Conservation (phyloP, 1,139 yeast species). For the Geotrichum citri-aurantii region DNA sequence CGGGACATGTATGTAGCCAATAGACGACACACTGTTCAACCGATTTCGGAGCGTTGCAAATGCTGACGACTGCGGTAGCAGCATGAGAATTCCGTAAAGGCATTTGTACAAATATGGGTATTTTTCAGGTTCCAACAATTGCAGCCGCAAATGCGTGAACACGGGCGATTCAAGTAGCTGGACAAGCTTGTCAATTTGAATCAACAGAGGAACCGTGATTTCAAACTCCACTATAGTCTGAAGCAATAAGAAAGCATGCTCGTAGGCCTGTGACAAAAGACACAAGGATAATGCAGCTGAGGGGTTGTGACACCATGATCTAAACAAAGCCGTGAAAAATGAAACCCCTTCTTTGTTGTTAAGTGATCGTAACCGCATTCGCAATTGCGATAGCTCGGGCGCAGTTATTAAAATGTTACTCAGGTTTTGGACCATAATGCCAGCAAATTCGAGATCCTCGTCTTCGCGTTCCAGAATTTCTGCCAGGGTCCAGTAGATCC, state of each 20-base stretch:
- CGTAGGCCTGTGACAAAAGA: conserved; percentile 81
- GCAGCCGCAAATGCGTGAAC: conserved; percentile 79
- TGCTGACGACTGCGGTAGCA: conserved; percentile 93
- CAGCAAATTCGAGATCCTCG: conserved; percentile 62
- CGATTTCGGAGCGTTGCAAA: conserved; percentile 76
- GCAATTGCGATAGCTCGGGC: conserved; percentile 65
- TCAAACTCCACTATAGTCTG: conserved; percentile 73
- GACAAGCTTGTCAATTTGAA: conserved; percentile 74
- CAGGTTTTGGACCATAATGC: conserved; percentile 78
- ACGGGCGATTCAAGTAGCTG: conserved; percentile 85
- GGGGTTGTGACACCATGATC: conserved; percentile 89
- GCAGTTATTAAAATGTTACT: conserved; percentile 87
- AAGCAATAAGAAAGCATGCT: conserved; percentile 74
- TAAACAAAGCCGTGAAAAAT: conserved; percentile 71
- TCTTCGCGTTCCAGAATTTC: conserved; percentile 61
- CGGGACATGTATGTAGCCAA: conserved; percentile 36
- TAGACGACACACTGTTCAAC: conserved; percentile 50
- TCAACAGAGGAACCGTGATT: conserved; percentile 60
- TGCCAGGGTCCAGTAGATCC: conserved; percentile 76
- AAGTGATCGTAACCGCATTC: conserved; percentile 58
- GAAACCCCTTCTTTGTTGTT: conserved; percentile 59
- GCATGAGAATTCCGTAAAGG: conserved; percentile 87
- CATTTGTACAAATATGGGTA: conserved; percentile 82
- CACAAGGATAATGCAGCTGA: conserved; percentile 86
- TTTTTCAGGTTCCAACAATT: conserved; percentile 78